A percentile compares a stretch with the other conserved stretches of the same genome.
Evolutionary conservation across 1,284 basidiomycete genomes (phyloP).

Genomic region (Pseudozyma sp.): DNA sequence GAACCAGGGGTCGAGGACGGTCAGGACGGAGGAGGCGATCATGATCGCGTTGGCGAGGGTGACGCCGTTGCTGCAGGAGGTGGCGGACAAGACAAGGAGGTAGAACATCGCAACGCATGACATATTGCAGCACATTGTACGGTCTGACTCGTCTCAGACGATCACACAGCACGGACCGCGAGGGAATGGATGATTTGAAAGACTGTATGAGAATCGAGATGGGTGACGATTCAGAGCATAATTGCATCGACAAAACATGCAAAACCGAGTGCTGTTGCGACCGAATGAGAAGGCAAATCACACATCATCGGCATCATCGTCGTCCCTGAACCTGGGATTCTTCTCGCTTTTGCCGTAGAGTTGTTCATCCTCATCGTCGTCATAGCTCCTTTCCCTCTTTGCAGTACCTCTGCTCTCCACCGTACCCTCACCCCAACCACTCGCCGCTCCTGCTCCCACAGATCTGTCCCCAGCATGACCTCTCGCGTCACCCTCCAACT

Average conservation of each 20-base stretch:
- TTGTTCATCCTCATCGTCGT: constrained; percentile 39
- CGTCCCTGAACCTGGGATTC: constrained; percentile 68
- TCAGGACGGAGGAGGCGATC: constrained; percentile 65
- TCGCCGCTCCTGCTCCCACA: neutral
- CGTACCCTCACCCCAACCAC: neutral
- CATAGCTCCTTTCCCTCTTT: constrained; percentile 75
- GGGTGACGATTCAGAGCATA: too few relatives aligned
- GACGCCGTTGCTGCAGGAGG: constrained; percentile 41
- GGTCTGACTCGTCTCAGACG: too few relatives aligned
- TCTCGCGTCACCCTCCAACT: constrained; percentile 37
- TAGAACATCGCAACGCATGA: neutral
- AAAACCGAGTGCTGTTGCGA: too few relatives aligned
- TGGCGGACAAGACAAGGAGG: constrained; percentile 12
- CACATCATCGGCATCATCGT: constrained; percentile 64
- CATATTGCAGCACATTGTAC: too few relatives aligned
- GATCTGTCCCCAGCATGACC: constrained; percentile 15
- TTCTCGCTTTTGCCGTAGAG: constrained; percentile 38
- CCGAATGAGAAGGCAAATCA: neutral
- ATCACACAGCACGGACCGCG: too few relatives aligned
- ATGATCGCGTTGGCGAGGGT: constrained; percentile 56
- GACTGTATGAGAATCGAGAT: neutral
- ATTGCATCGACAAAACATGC: too few relatives aligned
- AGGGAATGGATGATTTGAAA: too few relatives aligned
- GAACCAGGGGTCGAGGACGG: constrained; percentile 65
- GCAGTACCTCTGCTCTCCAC: constrained; percentile 49